Evolutionary conservation across 1,139 yeast species (phyloP).

Genomic region (Suhomyces choctaworum): DNA sequence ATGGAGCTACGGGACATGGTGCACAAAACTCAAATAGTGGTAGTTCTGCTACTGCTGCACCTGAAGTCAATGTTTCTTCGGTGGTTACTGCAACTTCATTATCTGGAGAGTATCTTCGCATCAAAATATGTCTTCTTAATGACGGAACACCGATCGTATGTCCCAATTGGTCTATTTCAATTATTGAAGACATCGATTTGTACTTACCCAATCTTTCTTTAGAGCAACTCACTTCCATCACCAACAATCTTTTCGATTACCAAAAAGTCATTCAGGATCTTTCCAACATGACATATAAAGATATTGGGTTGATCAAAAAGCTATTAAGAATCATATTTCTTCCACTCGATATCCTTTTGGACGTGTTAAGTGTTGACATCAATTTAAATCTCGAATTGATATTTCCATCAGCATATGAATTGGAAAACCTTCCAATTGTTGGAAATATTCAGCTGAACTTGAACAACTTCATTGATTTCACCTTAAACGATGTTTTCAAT

Average conservation of each 20-base stretch:
- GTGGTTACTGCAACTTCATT: constrained; percentile 92
- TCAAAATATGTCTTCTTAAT: constrained; percentile 68
- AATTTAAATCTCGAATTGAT: constrained; percentile 77
- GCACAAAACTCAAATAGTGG: constrained; percentile 2
- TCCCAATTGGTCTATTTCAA: constrained; percentile 64
- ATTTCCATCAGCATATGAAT: constrained; percentile 75
- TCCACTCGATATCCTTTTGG: constrained; percentile 64
- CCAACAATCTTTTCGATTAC: constrained; percentile 46
- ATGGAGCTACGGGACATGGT: constrained; percentile 12
- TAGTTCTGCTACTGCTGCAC: constrained; percentile 13
- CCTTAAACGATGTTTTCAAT: constrained; percentile 70
- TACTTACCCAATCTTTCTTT: constrained; percentile 46
- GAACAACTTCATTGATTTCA: constrained; percentile 73
- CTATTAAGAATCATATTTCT: constrained; percentile 49
- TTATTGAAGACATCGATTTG: constrained; percentile 57
- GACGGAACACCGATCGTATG: constrained; percentile 89
- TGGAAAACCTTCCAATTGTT: constrained; percentile 54
- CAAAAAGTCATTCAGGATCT: constrained; percentile 44
- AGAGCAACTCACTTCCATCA: constrained; percentile 44
- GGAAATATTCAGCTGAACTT: constrained; percentile 50
- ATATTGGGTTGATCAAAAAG: constrained; percentile 40
- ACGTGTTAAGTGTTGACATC: constrained; percentile 53
- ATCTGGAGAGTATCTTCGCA: constrained; percentile 73
- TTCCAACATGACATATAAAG: constrained; percentile 38
- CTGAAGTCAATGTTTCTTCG: constrained; percentile 42